Evolutionary conservation across 495 filamentous ascomycete species (phyloP), one percentile per base, ranked within the genome.

Genomic region (Penicillium soppii): DNA sequence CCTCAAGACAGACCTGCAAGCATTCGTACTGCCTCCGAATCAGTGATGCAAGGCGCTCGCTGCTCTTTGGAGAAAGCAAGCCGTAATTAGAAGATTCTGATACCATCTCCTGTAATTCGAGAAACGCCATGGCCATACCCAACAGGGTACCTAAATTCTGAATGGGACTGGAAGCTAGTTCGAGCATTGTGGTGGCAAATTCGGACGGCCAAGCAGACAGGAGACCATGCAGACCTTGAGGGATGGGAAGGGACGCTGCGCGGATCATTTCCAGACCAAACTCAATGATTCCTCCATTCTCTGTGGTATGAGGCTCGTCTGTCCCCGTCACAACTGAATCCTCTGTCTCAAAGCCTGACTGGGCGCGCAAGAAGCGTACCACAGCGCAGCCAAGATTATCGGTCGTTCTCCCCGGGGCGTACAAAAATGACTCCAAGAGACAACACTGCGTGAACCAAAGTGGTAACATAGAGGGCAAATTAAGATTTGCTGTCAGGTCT

Each of bases 361-460:
- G 68, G 39, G 68, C 68, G 3, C 68, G 65, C 35, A 70, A 54
- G 30, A 70, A 50, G 20, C 68, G 57, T 7, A 69, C 50, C 41
- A 71, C 52, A n/a, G 62, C 53, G 38, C 48, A 60, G 23, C 49
- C 62, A 30, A 58, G 56, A 26, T 22, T 46, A 36, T 52, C 58
- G 16, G 48, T 56, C 9, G 68, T 66, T 54, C 63, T 58, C 19
- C 41, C 35, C 12, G 68, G 65, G 29, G 66, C 50, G 41, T 51
- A 62, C 13, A 70, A 29, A 36, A 59, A 55, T 9, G 47, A 54
- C 45, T 71, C 68, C n/a, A 71, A 54, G 25, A 73, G 61, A 41
- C 67, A 65, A 38, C 55, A 60, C 22, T 68, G 61, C 5, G 67
- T 54, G 42, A 72, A 69, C 69, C 69, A 73, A 33, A 73, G 58